Conservation (phyloP, 2,329 filamentous ascomycete species). For the Fusarium chlamydosporum region DNA sequence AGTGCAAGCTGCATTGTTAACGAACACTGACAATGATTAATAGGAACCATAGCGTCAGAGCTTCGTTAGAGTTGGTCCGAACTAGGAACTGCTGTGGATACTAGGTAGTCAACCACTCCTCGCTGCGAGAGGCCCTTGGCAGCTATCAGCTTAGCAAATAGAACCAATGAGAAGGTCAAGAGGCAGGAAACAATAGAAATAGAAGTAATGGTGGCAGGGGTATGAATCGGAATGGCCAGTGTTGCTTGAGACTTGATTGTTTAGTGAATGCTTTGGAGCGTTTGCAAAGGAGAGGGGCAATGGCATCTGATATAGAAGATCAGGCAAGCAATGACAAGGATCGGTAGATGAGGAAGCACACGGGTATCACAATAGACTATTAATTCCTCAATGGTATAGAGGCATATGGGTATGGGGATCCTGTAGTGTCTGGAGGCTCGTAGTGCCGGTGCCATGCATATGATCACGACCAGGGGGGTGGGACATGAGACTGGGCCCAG, state of each 20-base stretch:
- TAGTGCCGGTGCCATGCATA: conserved; percentile 5
- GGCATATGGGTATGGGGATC: neutral
- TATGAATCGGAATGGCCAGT: neutral
- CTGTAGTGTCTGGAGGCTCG: neutral
- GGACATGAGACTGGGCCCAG: neutral
- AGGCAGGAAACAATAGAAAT: neutral
- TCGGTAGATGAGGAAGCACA: conserved; percentile 25
- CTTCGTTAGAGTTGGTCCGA: neutral
- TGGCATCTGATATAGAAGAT: conserved; percentile 27
- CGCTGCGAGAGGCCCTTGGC: neutral
- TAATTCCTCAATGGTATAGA: neutral
- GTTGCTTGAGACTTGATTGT: conserved; percentile 5
- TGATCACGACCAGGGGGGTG: neutral
- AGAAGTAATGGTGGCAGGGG: neutral
- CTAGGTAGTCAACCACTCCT: neutral
- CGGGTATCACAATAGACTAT: conserved; percentile 8
- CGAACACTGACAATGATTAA: conserved; percentile 8
- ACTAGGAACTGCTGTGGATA: conserved; percentile 5
- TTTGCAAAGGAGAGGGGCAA: conserved; percentile 4
- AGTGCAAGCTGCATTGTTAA: conserved; percentile 4
- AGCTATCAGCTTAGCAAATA: neutral
- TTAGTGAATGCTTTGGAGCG: neutral
- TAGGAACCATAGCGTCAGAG: neutral
- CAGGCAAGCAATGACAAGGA: neutral
- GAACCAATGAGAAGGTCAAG: conserved; percentile 6